A percentile compares a stretch with the other conserved stretches of the same genome.
These are phyloP conservation scores for Diaporthe vaccinii DNA, from an alignment of 2,329 filamentous ascomycete genomes.

Conservation along the genomic window DNA sequence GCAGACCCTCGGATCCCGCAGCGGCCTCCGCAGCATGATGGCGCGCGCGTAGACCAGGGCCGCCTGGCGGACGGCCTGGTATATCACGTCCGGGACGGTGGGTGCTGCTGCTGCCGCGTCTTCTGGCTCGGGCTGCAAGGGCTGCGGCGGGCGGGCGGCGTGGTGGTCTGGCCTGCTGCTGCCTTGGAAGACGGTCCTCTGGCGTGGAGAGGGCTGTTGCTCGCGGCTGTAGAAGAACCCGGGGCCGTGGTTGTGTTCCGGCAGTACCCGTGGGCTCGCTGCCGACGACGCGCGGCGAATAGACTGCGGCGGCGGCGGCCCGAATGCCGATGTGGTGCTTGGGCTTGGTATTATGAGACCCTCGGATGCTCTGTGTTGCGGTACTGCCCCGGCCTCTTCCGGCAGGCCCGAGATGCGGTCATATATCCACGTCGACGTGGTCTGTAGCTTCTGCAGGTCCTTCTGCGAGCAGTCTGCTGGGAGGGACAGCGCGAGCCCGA, in stretches of 20 bases:
- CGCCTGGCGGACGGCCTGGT: constrained; percentile 60
- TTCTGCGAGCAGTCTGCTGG: constrained; percentile 51
- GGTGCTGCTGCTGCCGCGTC: neutral
- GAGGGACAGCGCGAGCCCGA: constrained; percentile 58
- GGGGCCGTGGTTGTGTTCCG: neutral
- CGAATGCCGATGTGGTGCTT: constrained; percentile 3
- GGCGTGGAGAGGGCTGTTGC: neutral
- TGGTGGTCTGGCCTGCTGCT: neutral
- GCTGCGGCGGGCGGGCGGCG: neutral
- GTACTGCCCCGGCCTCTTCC: constrained; percentile 36
- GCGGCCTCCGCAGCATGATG: constrained; percentile 57
- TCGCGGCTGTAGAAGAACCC: neutral
- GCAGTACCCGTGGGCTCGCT: neutral
- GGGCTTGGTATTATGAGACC: constrained; percentile 13
- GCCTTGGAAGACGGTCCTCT: neutral
- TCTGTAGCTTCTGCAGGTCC: constrained; percentile 55
- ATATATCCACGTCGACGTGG: constrained; percentile 56
- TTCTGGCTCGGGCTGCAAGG: neutral
- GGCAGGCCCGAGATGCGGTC: constrained; percentile 52
- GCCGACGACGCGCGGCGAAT: neutral
- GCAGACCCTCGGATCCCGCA: constrained; percentile 54
- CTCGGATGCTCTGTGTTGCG: neutral
- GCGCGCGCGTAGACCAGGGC: constrained; percentile 64
- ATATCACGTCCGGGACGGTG: constrained; percentile 57
- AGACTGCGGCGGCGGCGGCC: neutral